Percentiles rank a stretch among this genome's conserved stretches.
Evolutionary conservation across 208 protist genomes (phyloP).

Genomic region (Trypanosoma vivax): DNA sequence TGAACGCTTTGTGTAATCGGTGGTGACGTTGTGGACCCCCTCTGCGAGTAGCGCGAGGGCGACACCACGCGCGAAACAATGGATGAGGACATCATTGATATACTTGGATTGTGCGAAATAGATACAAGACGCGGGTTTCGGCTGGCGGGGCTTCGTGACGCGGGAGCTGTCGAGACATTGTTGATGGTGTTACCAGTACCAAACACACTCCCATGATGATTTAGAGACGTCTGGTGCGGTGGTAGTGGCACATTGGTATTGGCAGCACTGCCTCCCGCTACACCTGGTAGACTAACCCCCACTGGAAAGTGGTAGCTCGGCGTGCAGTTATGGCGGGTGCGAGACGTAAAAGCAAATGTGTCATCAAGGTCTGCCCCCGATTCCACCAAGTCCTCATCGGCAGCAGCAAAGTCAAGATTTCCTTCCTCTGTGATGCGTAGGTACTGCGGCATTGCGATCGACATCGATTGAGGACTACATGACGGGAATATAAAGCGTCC

Average conservation of each 20-base stretch:
- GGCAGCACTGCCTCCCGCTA: background rate
- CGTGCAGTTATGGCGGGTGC: background rate
- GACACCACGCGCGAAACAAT: constrained; percentile 39
- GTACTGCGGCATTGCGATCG: constrained; percentile 51
- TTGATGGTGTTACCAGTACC: constrained; percentile 6
- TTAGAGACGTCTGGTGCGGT: background rate
- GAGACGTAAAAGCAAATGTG: background rate
- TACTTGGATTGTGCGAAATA: constrained; percentile 10
- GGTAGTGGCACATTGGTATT: background rate
- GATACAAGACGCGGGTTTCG: constrained; percentile 4
- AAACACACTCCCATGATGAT: background rate
- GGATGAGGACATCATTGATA: constrained; percentile 18
- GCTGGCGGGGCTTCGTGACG: constrained; percentile 4
- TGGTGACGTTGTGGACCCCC: constrained; percentile 26
- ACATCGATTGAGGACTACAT: constrained; percentile 14
- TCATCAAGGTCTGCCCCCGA: constrained; percentile 27
- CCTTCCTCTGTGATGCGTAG: constrained; percentile 78
- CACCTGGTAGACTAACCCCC: constrained; percentile 2
- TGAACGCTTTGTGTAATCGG: constrained; percentile 14
- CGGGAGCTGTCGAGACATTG: constrained; percentile 1
- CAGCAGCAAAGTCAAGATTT: constrained; percentile 64
- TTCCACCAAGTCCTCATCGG: constrained; percentile 58
- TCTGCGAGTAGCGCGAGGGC: constrained; percentile 37
- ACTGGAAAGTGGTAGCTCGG: constrained; percentile 5
- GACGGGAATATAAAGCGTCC: constrained; percentile 73